Conservation (phyloP, 2,329 filamentous ascomycete genomes). For the Fusarium aywerte region DNA sequence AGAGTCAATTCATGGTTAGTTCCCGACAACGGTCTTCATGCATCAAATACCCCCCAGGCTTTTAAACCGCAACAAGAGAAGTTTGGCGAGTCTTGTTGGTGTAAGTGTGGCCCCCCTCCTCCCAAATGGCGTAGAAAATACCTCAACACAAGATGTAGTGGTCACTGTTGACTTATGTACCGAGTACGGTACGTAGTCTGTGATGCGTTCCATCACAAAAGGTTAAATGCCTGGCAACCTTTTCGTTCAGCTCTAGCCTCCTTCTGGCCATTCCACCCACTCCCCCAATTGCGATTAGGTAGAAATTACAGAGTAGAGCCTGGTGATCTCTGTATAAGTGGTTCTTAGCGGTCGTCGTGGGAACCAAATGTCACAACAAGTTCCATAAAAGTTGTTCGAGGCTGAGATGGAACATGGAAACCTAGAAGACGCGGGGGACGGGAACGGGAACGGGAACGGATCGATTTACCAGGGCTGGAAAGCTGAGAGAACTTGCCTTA, state of each 20-base stretch:
- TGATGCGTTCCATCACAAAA: background rate
- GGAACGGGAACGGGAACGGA: conserved; percentile 23
- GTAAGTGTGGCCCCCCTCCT: background rate
- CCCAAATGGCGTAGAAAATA: conserved; percentile 24
- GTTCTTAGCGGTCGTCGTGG: conserved; percentile 14
- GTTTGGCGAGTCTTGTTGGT: background rate
- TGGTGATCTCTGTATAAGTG: conserved; percentile 6
- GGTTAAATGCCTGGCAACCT: background rate
- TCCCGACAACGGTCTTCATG: conserved; percentile 16
- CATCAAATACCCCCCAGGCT: background rate
- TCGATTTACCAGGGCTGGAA: conserved; percentile 9
- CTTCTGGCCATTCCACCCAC: conserved; percentile 31
- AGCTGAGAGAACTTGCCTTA: conserved; percentile 27
- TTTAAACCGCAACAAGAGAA: background rate
- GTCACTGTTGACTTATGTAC: conserved; percentile 5
- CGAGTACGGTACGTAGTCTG: conserved; percentile 10
- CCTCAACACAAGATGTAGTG: background rate
- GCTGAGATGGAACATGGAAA: conserved; percentile 11
- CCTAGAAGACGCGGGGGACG: conserved; percentile 26
- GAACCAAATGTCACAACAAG: conserved; percentile 8
- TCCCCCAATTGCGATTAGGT: conserved; percentile 30
- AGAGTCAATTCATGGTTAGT: conserved; percentile 19
- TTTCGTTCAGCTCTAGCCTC: conserved; percentile 9
- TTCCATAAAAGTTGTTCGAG: conserved; percentile 19
- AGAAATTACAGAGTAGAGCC: conserved; percentile 4